Evolutionary conservation across 768 basidiomycete species (phyloP).

Genomic region (Chalciporus chontae): DNA sequence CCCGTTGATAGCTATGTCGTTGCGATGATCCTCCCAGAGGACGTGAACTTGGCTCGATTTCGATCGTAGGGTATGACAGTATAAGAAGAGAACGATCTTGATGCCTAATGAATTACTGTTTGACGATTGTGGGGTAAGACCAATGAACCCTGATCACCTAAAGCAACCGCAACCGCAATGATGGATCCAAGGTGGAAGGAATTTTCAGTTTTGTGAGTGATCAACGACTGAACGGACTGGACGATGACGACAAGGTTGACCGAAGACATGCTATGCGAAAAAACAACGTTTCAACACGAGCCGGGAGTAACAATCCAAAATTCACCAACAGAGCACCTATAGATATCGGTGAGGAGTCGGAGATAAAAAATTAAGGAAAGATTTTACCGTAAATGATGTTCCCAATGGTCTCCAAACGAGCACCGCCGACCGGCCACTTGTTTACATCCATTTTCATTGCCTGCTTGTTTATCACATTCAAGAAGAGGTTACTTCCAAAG

Average conservation of each 20-base stretch:
- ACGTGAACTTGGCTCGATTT: conserved; percentile 89
- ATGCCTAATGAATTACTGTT: conserved; percentile 47
- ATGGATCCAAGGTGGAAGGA: conserved; percentile 79
- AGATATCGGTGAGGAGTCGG: conserved; percentile 1
- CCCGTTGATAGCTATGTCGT: conserved; percentile 83
- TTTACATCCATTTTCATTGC: conserved; percentile 67
- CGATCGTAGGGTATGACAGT: conserved; percentile 74
- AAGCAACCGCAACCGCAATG: conserved; percentile 76
- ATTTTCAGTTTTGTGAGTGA: conserved; percentile 52
- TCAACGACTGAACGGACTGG: conserved; percentile 73
- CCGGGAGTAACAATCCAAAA: not conserved
- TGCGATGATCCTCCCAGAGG: conserved; percentile 97
- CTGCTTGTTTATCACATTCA: conserved; percentile 76
- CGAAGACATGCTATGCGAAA: conserved; percentile 67
- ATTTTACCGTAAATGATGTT: conserved; percentile 77
- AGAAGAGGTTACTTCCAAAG: conserved; percentile 77
- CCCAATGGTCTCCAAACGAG: conserved; percentile 86
- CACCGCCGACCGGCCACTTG: conserved; percentile 91
- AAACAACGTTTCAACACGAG: not conserved
- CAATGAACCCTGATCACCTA: conserved; percentile 41
- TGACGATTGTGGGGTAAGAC: not conserved
- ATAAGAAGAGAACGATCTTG: conserved; percentile 84
- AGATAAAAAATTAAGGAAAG: not conserved
- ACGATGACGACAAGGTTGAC: conserved; percentile 92
- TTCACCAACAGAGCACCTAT: conserved; percentile 46